Evolutionary conservation across 1,284 basidiomycete genomes (phyloP).

Genomic region (Marasmius fiardii): DNA sequence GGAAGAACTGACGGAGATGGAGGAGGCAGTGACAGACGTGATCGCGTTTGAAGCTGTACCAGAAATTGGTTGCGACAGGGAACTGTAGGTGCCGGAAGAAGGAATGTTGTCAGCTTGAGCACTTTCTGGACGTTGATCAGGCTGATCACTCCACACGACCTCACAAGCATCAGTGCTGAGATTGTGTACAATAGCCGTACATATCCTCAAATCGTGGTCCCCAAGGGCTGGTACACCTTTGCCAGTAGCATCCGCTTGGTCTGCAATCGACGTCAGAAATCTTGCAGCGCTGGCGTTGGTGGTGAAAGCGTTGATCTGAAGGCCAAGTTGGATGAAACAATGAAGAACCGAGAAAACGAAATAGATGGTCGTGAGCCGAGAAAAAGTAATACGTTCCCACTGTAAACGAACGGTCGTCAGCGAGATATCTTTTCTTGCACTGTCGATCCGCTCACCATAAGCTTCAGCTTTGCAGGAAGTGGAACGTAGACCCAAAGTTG

Average conservation of each 20-base stretch:
- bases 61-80: neutral
- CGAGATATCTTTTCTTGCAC: neutral
- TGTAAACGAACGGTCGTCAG: conserved; percentile 25
- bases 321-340: conserved; percentile 62
- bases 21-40: neutral
- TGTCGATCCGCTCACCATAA: conserved; percentile 44
- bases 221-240: conserved; percentile 52
- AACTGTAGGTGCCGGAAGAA: no score
- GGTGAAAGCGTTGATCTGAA: conserved; percentile 65
- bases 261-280: conserved; percentile 49
- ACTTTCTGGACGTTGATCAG: neutral
- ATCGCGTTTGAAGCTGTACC: neutral
- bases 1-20: neutral
- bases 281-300: conserved; percentile 57
- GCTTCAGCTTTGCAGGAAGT: conserved; percentile 41
- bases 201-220: conserved; percentile 45
- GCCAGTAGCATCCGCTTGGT: conserved; percentile 44
- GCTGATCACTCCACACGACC: conserved; percentile 48
- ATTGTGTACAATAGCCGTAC: conserved; percentile 49
- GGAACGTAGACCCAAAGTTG: conserved; percentile 37
- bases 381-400: conserved; percentile 72
- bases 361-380: conserved; percentile 62
- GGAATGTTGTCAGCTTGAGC: neutral
- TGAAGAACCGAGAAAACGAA: conserved; percentile 65
- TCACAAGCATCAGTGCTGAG: conserved; percentile 42